Base-by-base conservation (phyloP, 225 moss, liverwort and hornwort species). In the Polytrichum commune region DNA sequence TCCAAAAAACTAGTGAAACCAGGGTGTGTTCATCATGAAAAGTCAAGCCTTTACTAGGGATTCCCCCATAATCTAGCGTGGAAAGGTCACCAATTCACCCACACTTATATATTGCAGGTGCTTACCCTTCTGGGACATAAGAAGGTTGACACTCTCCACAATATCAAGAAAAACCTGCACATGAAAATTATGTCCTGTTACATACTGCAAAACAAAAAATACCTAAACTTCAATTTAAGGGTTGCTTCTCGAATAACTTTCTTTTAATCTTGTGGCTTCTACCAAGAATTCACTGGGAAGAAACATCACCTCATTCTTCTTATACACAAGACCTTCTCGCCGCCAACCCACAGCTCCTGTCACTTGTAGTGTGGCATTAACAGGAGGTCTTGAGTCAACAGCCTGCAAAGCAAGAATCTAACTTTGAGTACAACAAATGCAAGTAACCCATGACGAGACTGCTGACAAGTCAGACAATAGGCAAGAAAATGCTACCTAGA, bases 261-360 rank as follows among this genome's bases (percentile, higher is more conserved):
- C 38, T 46, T 46, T 46, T 46, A 3, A 46, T 46, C 46, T 46
- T 46, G 13, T 4, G 46, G 46, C 46, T 46, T 16, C 46, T 46
- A 46, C 46, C 3, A 46, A 46, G 46, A 46, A 46, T 13, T 16
- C 46, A 46, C 46, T 46, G 16, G 46, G 46, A 46, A 46, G 46
- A 46, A 16, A 9, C 3, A 13, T 26, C 24, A 75, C 74, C 67
- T 75, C 74, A 22, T 75, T 75, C 58, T 75, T 75, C 67, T 75
- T 75, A 27, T 75, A 75, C 6, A 75, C 74, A 29, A 75, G 74
- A 9, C 74, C 74, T 66, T 75, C 74, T 60, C 74, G 66, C 29
- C 74, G 74, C 74, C 74, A 75, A 62, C 74, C 74, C 19, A 75
- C 74, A 75, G 74, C 74, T 60, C 74, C 74, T 60, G 74, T 75